These are phyloP conservation scores for Sporisorium reilianum DNA, from an alignment of 1,284 basidiomycete species.

Conservation along the genomic window DNA sequence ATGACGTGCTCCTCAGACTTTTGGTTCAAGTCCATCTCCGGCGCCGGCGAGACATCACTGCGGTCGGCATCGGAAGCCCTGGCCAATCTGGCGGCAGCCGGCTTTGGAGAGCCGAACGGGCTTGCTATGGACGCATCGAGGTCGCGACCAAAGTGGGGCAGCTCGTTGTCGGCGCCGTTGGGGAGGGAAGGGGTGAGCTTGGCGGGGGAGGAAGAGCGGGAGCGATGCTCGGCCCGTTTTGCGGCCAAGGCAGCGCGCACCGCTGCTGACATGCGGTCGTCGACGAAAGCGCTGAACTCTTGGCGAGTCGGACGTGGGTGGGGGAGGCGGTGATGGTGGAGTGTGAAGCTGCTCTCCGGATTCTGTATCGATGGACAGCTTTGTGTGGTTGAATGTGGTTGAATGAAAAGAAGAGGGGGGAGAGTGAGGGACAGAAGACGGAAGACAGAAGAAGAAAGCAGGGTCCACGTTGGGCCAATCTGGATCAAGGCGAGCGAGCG, in stretches of 20 bases:
- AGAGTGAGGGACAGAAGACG: neutral
- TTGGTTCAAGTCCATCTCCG: constrained; percentile 36
- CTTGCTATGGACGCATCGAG: constrained; percentile 52
- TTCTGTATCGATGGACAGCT: neutral
- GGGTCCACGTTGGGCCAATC: constrained; percentile 1
- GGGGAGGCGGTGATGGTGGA: neutral
- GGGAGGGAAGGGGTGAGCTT: constrained; percentile 21
- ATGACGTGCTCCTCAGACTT: constrained; percentile 44
- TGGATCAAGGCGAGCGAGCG: no score
- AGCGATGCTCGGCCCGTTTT: constrained; percentile 46
- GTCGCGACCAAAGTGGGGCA: constrained; percentile 32
- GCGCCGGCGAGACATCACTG: constrained; percentile 7
- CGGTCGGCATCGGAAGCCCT: constrained; percentile 3
- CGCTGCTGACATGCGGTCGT: constrained; percentile 57
- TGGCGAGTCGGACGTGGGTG: neutral
- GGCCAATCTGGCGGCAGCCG: constrained; percentile 11
- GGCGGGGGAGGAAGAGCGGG: constrained; percentile 41
- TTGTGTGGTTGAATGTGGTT: neutral
- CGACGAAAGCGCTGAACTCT: constrained; percentile 3
- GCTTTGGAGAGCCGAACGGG: constrained; percentile 54
- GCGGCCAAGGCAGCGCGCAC: constrained; percentile 58
- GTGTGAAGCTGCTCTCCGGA: neutral
- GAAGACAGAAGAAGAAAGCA: neutral
- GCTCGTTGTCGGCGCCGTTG: constrained; percentile 16
- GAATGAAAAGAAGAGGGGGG: neutral